Percentiles rank a stretch among this genome's conserved stretches.
These are phyloP conservation scores for Scleroderma citrinum DNA, from an alignment of 768 basidiomycete genomes.

Conservation along the genomic window DNA sequence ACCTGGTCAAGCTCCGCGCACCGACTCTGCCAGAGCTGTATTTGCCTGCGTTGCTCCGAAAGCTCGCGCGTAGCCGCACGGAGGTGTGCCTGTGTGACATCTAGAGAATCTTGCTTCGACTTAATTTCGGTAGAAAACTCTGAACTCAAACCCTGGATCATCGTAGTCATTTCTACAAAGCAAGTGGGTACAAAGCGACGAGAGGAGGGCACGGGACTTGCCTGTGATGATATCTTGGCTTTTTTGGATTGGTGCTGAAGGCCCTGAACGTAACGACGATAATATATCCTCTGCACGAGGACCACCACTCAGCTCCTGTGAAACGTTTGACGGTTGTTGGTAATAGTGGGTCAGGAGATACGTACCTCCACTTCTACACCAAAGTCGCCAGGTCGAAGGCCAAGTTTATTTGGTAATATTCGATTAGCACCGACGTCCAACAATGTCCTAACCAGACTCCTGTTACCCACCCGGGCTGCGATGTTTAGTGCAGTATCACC, in stretches of 20 bases:
- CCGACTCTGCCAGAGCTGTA: conserved; percentile 66
- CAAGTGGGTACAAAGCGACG: conserved; percentile 5
- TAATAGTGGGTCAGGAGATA: conserved; percentile 1
- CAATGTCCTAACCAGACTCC: conserved; percentile 77
- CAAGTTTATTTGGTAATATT: conserved; percentile 84
- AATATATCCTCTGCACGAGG: conserved; percentile 78
- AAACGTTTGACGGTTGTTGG: background rate
- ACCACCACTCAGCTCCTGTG: conserved; percentile 63
- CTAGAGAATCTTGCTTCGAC: conserved; percentile 81
- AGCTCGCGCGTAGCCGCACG: conserved; percentile 87
- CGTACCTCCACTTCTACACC: conserved; percentile 88
- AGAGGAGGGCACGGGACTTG: conserved; percentile 20
- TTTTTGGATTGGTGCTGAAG: conserved; percentile 76
- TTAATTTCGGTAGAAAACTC: conserved; percentile 85
- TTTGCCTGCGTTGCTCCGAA: conserved; percentile 83
- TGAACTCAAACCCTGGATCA: conserved; percentile 71
- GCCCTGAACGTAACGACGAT: conserved; percentile 63
- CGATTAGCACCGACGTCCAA: conserved; percentile 92
- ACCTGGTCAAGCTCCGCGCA: conserved; percentile 78
- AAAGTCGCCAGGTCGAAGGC: conserved; percentile 89
- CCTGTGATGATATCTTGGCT: conserved; percentile 84
- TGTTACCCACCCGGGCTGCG: conserved; percentile 89
- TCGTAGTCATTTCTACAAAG: conserved; percentile 67
- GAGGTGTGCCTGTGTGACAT: conserved; percentile 80
- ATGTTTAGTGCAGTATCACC: conserved; percentile 96